A percentile compares a stretch with the other conserved stretches of the same genome.
These are phyloP conservation scores for Aspergillus ellipticus DNA, from an alignment of 495 filamentous ascomycete species.

Conservation along the genomic window DNA sequence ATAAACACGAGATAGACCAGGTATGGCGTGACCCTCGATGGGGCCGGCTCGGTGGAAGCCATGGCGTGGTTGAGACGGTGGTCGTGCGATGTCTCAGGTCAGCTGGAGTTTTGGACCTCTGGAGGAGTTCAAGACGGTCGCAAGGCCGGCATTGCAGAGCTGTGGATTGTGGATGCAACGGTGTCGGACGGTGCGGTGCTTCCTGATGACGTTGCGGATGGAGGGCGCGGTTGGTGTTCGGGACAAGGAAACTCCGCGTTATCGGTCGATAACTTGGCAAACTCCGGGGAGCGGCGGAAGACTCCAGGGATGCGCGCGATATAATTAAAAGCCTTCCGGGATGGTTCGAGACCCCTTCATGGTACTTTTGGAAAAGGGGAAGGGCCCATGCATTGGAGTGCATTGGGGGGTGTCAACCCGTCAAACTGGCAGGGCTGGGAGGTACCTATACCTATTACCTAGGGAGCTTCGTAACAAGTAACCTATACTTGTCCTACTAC, in stretches of 20 bases:
- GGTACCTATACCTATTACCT: too few species aligned
- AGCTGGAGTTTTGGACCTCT: not conserved
- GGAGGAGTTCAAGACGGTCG: not conserved
- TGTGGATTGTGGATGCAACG: not conserved
- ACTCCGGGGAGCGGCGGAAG: not conserved
- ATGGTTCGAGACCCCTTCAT: not conserved
- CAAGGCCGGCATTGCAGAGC: not conserved
- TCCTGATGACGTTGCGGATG: constrained; percentile 1
- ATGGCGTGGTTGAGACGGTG: constrained; percentile 11
- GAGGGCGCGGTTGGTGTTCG: not conserved
- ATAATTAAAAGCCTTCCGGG: not conserved
- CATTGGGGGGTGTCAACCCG: too few species aligned
- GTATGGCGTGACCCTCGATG: constrained; percentile 52
- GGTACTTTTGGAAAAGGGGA: too few species aligned
- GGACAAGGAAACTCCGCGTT: constrained; percentile 4
- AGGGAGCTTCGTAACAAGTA: too few species aligned
- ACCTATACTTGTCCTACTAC: too few species aligned
- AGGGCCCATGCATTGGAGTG: too few species aligned
- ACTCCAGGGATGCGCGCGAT: not conserved
- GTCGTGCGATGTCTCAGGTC: not conserved
- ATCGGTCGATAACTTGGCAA: too few species aligned
- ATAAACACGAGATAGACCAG: constrained; percentile 61
- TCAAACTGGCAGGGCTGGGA: too few species aligned
- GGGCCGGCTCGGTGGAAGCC: constrained; percentile 18
- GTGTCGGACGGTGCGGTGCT: not conserved